Base-by-base conservation (phyloP, 257 asterid species). In the Knoxia roxburghii region DNA sequence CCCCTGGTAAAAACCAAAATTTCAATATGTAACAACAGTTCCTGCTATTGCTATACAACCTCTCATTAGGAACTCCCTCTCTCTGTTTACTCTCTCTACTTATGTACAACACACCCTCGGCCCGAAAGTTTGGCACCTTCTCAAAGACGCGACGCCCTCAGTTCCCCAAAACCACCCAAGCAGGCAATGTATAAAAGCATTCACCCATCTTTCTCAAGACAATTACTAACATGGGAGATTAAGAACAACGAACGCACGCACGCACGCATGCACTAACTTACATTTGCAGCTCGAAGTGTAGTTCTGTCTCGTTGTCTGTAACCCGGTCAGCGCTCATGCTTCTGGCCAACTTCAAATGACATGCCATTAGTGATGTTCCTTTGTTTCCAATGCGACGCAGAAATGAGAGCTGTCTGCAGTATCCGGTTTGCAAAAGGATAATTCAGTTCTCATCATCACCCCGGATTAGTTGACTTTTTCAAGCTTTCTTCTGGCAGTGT, bases 401-500 rank as follows among this genome's bases (percentile, higher is more conserved):
- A 29, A 32, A 33, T 39, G 15, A 58, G 65, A 56, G 46, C 64
- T 14, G 24, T 55, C 39, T 40, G 56, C 45, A 27, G 55, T 52
- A 52, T 60, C 30, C 60, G 46, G 58, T 67, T 48, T 61, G 11
- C 20, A 62, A 35, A 55, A 49, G 17, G 6, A 20, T 2, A 6
- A n/a, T 62, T 65, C 29, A 56, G 7, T 49, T 74, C 72, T 75
- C 68, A 73, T 24, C 10, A 39, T 84, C 77, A 89, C 89, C 96
- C 98, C 77, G 68, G 86, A 80, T 77, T 86, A 27, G 70, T 77
- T 59, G 88, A 72, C 69, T 76, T 65, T 73, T 84, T 88, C 85
- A 85, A 73, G 86, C 86, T 81, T 73, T 90, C 98, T 43, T 90
- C 99, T 6, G 91, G 95, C 51, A 94, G 78, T 17, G 93, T 85